A percentile compares a stretch with the other conserved stretches of the same genome.
These are phyloP conservation scores for Orbilia brochopaga DNA, from an alignment of 2,329 filamentous ascomycete genomes.

Conservation along the genomic window DNA sequence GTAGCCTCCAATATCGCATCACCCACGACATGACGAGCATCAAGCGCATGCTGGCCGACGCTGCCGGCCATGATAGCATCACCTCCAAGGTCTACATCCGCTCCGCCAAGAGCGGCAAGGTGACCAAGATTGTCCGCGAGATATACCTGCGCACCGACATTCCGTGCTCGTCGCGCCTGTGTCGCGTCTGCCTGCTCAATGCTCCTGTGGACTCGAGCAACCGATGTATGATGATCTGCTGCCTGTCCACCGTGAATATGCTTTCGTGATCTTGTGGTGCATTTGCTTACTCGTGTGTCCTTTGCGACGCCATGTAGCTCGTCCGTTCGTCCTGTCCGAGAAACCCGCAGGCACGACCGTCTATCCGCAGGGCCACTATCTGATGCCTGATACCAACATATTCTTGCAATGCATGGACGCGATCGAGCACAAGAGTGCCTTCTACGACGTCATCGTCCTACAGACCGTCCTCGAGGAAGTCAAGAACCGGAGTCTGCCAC, in stretches of 20 bases:
- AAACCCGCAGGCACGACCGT: slow-evolving; percentile 81
- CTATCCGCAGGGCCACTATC: slow-evolving; percentile 87
- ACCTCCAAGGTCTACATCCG: slow-evolving; percentile 96
- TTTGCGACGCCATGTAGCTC: slow-evolving; percentile 62
- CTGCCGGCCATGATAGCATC: slow-evolving; percentile 71
- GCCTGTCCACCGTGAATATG: neutral
- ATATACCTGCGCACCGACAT: slow-evolving; percentile 96
- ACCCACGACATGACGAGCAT: slow-evolving; percentile 67
- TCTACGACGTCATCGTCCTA: slow-evolving; percentile 94
- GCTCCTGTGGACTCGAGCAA: slow-evolving; percentile 81
- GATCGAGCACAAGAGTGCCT: slow-evolving; percentile 88
- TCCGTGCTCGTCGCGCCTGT: slow-evolving; percentile 91
- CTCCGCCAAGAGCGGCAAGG: slow-evolving; percentile 93
- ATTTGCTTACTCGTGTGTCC: slow-evolving; percentile 18
- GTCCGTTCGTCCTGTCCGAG: slow-evolving; percentile 86
- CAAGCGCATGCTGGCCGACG: slow-evolving; percentile 65
- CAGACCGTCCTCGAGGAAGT: slow-evolving; percentile 97
- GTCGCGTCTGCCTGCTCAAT: slow-evolving; percentile 73
- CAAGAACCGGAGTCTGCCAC: slow-evolving; percentile 86
- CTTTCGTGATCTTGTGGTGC: neutral
- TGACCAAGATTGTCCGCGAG: slow-evolving; percentile 97
- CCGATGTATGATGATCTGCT: slow-evolving; percentile 64
- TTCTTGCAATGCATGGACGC: slow-evolving; percentile 95
- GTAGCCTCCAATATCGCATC: slow-evolving; percentile 6
- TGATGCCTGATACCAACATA: slow-evolving; percentile 95